A percentile compares a stretch with the other conserved stretches of the same genome.
Conservation (phyloP, 2,329 filamentous ascomycete genomes). For the Plectosphaerella plurivora region DNA sequence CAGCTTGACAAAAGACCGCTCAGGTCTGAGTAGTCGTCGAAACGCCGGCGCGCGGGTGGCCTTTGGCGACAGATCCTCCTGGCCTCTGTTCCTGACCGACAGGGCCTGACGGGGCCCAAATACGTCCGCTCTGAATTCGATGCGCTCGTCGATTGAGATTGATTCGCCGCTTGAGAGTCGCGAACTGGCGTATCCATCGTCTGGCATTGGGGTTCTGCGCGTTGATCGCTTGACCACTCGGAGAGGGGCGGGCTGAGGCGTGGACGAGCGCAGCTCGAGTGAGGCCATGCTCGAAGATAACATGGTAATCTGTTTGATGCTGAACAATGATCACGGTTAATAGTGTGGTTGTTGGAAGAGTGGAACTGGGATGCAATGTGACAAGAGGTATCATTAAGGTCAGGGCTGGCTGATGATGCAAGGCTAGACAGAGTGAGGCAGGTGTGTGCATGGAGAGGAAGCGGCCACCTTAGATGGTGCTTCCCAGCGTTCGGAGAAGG, state of each 20-base stretch:
- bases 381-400: too few species aligned
- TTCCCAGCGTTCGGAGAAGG: constrained; percentile 45
- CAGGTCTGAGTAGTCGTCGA: not conserved
- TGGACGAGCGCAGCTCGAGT: constrained; percentile 5
- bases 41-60: not conserved
- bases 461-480: constrained; percentile 15
- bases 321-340: too few species aligned
- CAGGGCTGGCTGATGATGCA: too few species aligned
- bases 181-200: not conserved
- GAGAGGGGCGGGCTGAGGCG: constrained; percentile 37
- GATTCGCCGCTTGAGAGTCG: constrained; percentile 11
- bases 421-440: too few species aligned
- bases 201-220: not conserved
- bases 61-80: constrained; percentile 1
- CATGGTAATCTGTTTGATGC: not conserved
- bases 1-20: not conserved
- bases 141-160: constrained; percentile 18
- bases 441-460: not conserved
- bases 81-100: constrained; percentile 29
- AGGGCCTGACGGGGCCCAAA: constrained; percentile 18
- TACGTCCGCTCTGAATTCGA: constrained; percentile 13
- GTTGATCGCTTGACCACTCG: constrained; percentile 40
- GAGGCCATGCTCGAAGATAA: not conserved
- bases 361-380: too few species aligned
- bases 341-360: too few species aligned